Evolutionary conservation across 192 early-diverging fungal genomes (phyloP), one percentile per base, ranked within the genome.

Genomic region (Coemansia sp.): DNA sequence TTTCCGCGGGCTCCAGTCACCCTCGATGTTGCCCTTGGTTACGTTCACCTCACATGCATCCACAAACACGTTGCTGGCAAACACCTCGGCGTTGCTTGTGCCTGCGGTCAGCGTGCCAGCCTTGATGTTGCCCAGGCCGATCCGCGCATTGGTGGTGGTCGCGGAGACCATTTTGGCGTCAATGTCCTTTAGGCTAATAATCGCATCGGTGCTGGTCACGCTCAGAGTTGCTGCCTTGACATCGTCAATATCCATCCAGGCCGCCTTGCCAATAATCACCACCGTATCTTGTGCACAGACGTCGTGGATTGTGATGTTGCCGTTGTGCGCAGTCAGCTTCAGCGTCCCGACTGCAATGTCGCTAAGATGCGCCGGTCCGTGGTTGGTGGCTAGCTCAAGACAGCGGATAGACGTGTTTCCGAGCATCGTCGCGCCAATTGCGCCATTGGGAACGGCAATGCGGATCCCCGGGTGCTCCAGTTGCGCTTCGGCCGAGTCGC

Each of bases 241-340:
- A 24, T 79, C 71, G 54, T 79, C 76, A 58, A 79, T 69, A 30
- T 79, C 76, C 67, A 79, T 79, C 76, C 76, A 79, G 6, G 76
- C 76, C 1, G 62, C 58, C 22, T 69, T 56, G 12, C 70, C 69
- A 11, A 47, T 32, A 43, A 79, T 60, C 10, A 66, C 60, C n/a
- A 73, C 56, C 6, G 51, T 42, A 2, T 43, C 44, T 31, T 62
- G 42, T 8, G 66, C 54, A 8, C 60, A 64, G 6, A 73, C 49
- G 10, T 79, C 71, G 31, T 73, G 76, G 8, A 69, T 54, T 4
- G 76, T 79, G 45, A 79, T 79, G 52, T 79, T 79, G 8, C 76
- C 76, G 24, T 79, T 62, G 22, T 79, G 69, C 25, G 76, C 76
- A 1, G 50, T 54, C 12, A 79, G 63, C 28, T 47, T 62, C 9